Base-by-base conservation (phyloP, 805 yeast species). In the Pichia heedii region DNA sequence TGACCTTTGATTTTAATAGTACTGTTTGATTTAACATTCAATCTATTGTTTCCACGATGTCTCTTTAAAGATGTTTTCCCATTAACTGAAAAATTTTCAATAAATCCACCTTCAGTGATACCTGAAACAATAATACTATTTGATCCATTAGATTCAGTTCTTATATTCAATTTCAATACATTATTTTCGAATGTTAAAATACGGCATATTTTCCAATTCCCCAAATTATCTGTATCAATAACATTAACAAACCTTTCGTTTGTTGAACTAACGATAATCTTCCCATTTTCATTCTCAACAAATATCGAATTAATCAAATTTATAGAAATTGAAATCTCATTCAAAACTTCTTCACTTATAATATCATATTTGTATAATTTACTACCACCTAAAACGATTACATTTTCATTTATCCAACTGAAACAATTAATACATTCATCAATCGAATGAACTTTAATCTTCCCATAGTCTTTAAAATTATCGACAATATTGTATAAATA, bases 241-340 rank as follows among this genome's bases (percentile, higher is more conserved):
- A 84, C 66, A 58, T 86, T 86, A 51, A 88, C 71, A 59, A 85
- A 87, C 52, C 97, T 73, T 60, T 89, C 97, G 47, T 80, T 81
- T 30, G 68, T 67, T 2, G 96, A 94, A 29, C 32, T 29, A 13
- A 29, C 32, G 15, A 29, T 15, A 10, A 29, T 29, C 15, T 15
- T 29, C 12, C 15, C 13, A 29, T 29, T 13, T 13, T 29, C 13
- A 29, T 29, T 13, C 7, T 15, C 16, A 29, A 29, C 15, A 10
- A 29, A 13, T 13, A 29, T 29, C 12, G 12, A 13, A 15, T 29
- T 29, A 15, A 29, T 29, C 15, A 29, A 29, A 29, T 29, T 12
- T 10, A 29, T 15, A 2, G 32, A 29, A 29, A 29, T 29, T 12
- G 32, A 29, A 29, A 29, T 29, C 15, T 29, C 32, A 29, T 29